phyloP scores from a whole-genome alignment of 495 filamentous ascomycete species.

The Neurospora cerealis region DNA sequence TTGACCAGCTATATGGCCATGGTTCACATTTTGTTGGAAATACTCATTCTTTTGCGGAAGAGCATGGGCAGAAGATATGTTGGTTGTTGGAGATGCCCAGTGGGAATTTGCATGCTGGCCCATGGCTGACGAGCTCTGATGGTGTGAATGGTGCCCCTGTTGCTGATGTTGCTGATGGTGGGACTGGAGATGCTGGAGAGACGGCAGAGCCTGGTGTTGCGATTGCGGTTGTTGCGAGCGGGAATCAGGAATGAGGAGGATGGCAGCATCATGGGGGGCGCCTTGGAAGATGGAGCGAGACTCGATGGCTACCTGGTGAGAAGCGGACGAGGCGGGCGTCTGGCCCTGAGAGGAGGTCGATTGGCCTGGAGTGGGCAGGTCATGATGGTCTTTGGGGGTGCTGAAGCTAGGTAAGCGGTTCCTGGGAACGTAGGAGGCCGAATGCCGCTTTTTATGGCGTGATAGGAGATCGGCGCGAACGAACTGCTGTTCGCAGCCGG shows the following conservation, averaged over 20 bases:
- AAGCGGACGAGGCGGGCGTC: conserved; percentile 7
- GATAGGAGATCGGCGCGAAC: conserved; percentile 87
- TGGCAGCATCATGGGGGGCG: conserved; percentile 38
- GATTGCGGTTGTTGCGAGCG: conserved; percentile 18
- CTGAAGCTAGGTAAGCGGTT: conserved; percentile 75
- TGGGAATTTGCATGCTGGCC: background rate
- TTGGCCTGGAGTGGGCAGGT: conserved; percentile 9
- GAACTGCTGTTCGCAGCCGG: conserved; percentile 79
- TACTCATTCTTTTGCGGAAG: background rate
- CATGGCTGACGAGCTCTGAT: background rate
- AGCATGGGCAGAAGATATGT: background rate
- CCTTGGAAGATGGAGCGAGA: conserved; percentile 26
- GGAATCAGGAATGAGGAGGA: conserved; percentile 35
- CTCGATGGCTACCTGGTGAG: conserved; percentile 18
- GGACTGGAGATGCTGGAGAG: background rate
- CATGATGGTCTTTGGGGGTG: conserved; percentile 30
- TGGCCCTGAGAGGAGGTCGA: conserved; percentile 10
- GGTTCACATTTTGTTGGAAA: background rate
- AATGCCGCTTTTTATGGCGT: conserved; percentile 87
- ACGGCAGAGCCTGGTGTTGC: conserved; percentile 8
- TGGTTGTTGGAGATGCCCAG: background rate
- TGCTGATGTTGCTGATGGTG: background rate
- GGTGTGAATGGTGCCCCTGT: background rate
- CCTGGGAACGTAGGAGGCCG: conserved; percentile 78
- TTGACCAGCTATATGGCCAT: conserved; percentile 2